Percentiles rank a stretch among this genome's conserved stretches.
Conservation (phyloP, 2,329 filamentous ascomycete species). For the Alternaria alternata region DNA sequence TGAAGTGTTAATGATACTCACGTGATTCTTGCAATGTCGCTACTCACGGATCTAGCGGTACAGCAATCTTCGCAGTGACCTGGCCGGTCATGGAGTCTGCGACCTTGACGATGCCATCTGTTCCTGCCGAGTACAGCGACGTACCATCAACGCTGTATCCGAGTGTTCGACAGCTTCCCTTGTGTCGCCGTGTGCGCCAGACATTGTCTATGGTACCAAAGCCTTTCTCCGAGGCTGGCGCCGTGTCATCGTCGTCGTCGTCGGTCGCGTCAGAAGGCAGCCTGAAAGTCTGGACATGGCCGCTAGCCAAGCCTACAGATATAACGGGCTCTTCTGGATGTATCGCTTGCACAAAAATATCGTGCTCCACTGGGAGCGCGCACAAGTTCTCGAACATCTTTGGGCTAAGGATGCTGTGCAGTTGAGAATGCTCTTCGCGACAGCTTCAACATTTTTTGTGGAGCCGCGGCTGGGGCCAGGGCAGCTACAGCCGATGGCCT, state of each 20-base stretch:
- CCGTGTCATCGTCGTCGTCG: constrained; percentile 60
- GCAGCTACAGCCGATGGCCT: constrained; percentile 27
- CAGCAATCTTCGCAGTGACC: constrained; percentile 81
- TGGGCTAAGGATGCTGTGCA: constrained; percentile 7
- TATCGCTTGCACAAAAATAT: constrained; percentile 87
- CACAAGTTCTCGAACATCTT: constrained; percentile 91
- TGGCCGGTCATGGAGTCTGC: constrained; percentile 66
- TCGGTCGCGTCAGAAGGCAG: constrained; percentile 67
- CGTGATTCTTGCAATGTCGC: background rate
- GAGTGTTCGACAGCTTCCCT: constrained; percentile 88
- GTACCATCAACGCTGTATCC: constrained; percentile 81
- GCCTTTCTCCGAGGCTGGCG: constrained; percentile 64
- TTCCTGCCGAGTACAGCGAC: constrained; percentile 68
- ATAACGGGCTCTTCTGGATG: constrained; percentile 86
- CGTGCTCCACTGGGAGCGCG: constrained; percentile 82
- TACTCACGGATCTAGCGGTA: constrained; percentile 64
- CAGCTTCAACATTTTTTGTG: constrained; percentile 39
- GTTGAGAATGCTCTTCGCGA: constrained; percentile 6
- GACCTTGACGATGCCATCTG: constrained; percentile 70
- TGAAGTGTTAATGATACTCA: constrained; percentile 16
- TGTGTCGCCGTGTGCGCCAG: constrained; percentile 90
- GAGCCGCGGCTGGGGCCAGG: constrained; percentile 17
- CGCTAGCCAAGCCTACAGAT: constrained; percentile 82
- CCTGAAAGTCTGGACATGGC: constrained; percentile 85
- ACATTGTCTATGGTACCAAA: constrained; percentile 79